These are phyloP conservation scores for Ophiostoma sp. DNA, from an alignment of 2,329 filamentous ascomycete genomes.

Conservation along the genomic window DNA sequence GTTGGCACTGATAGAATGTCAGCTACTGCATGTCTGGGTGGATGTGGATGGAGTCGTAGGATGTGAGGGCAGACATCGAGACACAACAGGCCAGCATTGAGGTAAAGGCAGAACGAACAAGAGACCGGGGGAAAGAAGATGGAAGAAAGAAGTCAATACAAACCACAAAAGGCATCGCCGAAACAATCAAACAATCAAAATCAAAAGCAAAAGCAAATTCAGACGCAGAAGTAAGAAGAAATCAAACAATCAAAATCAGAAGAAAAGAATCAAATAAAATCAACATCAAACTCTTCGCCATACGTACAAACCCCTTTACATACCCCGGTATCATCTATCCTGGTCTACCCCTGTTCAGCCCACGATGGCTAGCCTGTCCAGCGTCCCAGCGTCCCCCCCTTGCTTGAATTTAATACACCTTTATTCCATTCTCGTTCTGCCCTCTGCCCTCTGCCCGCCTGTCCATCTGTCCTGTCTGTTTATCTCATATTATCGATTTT, in stretches of 20 bases:
- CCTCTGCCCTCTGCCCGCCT: background rate
- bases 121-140: background rate
- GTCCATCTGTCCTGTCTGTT: background rate
- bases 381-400: background rate
- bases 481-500: slow-evolving; percentile 13
- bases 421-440: background rate
- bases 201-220: background rate
- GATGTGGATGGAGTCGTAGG: background rate
- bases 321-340: background rate
- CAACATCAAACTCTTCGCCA: background rate
- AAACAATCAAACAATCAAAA: background rate
- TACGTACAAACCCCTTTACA: background rate
- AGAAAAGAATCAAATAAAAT: background rate
- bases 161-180: too few species aligned
- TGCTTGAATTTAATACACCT: background rate
- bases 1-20: background rate
- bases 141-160: too few species aligned
- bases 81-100: background rate
- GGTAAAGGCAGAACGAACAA: background rate
- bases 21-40: slow-evolving; percentile 5
- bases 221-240: background rate
- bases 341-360: slow-evolving; percentile 6
- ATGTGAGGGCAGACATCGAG: background rate
- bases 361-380: slow-evolving; percentile 12
- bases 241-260: background rate